Evolutionary conservation across 352 stramenopile genomes (phyloP).

Genomic region (Bremia lactucae): DNA sequence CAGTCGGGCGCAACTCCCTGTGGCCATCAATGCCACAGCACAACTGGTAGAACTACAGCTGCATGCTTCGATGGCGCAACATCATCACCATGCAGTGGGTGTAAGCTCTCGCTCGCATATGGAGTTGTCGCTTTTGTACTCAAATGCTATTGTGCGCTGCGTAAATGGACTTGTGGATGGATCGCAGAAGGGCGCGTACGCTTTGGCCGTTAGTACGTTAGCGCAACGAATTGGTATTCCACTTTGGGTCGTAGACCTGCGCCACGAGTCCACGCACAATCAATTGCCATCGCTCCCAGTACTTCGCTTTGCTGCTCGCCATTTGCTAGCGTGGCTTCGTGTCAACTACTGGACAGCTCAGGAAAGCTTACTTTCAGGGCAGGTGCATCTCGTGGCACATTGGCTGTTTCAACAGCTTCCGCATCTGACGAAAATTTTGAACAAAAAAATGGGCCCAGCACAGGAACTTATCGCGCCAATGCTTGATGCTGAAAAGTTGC

Average conservation of each 20-base stretch:
- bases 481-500: conserved; percentile 41
- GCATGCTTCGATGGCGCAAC: conserved; percentile 54
- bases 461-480: neutral
- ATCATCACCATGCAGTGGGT: conserved; percentile 57
- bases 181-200: conserved; percentile 70
- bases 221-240: conserved; percentile 87
- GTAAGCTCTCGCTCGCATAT: conserved; percentile 66
- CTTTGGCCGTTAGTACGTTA: conserved; percentile 57
- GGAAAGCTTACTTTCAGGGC: conserved; percentile 32
- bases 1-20: conserved; percentile 56
- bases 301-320: conserved; percentile 76
- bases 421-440: conserved; percentile 3
- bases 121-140: conserved; percentile 65
- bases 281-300: conserved; percentile 84
- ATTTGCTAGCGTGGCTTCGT: conserved; percentile 83
- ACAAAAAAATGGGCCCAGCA: neutral
- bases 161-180: conserved; percentile 78
- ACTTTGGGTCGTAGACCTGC: conserved; percentile 88
- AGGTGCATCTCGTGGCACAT: conserved; percentile 35
- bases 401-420: conserved; percentile 27
- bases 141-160: conserved; percentile 55
- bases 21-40: conserved; percentile 65
- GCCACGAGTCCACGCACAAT: conserved; percentile 90
- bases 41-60: conserved; percentile 69
- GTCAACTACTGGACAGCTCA: conserved; percentile 84